Evolutionary conservation across 2,329 filamentous ascomycete genomes (phyloP).

Genomic region (Venturiaceae sp.): DNA sequence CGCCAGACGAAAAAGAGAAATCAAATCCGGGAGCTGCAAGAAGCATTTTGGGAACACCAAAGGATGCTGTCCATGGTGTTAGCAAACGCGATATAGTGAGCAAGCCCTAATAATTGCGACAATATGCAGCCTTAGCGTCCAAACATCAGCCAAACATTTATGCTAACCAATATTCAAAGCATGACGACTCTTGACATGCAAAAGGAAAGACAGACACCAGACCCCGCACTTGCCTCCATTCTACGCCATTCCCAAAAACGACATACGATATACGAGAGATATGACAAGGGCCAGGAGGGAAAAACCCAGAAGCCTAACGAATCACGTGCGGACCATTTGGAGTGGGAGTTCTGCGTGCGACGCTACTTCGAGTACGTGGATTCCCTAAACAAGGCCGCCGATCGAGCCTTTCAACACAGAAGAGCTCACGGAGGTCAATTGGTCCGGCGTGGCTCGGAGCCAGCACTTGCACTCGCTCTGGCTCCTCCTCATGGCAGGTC

Average conservation of each 20-base stretch:
- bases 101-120: not conserved
- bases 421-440: not conserved
- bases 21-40: slow-evolving; percentile 2
- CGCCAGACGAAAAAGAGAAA: slow-evolving; percentile 2
- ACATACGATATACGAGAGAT: not conserved
- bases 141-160: not conserved
- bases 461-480: not conserved
- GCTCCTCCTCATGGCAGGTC: not conserved
- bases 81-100: slow-evolving; percentile 8
- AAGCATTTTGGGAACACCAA: slow-evolving; percentile 7
- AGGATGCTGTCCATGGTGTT: slow-evolving; percentile 2
- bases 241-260: slow-evolving; percentile 1
- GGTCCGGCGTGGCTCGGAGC: not conserved
- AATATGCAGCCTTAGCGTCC: not conserved
- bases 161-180: not conserved
- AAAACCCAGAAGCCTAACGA: not conserved
- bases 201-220: not conserved
- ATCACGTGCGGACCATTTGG: slow-evolving; percentile 1
- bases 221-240: slow-evolving; percentile 2
- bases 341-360: slow-evolving; percentile 5
- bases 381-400: not conserved
- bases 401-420: not conserved
- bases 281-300: not conserved
- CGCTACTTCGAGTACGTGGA: slow-evolving; percentile 6
- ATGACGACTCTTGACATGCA: slow-evolving; percentile 8